Base-by-base conservation (phyloP, 2,329 filamentous ascomycete species). In the Aspergillus fischeri region DNA sequence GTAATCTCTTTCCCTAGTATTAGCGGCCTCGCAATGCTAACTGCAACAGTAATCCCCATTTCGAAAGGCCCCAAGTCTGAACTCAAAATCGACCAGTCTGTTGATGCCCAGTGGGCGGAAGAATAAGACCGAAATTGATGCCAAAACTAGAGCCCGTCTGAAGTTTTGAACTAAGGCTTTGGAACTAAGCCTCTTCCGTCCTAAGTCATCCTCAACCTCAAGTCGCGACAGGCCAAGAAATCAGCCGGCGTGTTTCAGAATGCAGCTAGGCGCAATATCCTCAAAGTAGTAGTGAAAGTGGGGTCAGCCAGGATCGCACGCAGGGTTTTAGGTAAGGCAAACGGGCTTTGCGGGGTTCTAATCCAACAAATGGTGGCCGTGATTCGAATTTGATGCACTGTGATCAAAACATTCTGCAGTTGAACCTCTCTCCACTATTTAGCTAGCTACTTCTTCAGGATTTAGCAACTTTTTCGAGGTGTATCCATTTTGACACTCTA, bases 281-380 rank as follows among this genome's bases (percentile, higher is more conserved):
- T 69, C 66, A 66, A 51, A 59, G 66, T 67, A 67, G 67, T 63
- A 70, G 65, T 67, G 65, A 64, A 59, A 52, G 64, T 66, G 67
- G 65, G 60, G 60, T 38, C 45, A 45, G n/a, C 60, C 62, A 70
- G 67, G 66, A 70, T 69, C 68, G 65, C 61, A 70, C 62, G 56
- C 67, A 70, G 66, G 69, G 69, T 70, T 71, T 52, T 55, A 54
- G 54, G 52, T 45, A 53, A 56, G 54, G 52, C 45, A 53, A 65
- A 68, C 58, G 58, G 63, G 66, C 60, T 55, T 60, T 70, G 68
- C 66, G 67, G 68, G 68, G 68, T 52, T 53, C 25, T 11, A 48
- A 8, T 47, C 44, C 32, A 38, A 47, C 3, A 24, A 47, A 47
- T 53, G 48, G 48, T 49, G 54, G 29, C 32, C 27, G 51, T 54